Percentiles rank a stretch among this genome's conserved stretches.
These are phyloP conservation scores for Kazachstania psychrophila DNA, from an alignment of 805 yeast genomes.

Conservation along the genomic window DNA sequence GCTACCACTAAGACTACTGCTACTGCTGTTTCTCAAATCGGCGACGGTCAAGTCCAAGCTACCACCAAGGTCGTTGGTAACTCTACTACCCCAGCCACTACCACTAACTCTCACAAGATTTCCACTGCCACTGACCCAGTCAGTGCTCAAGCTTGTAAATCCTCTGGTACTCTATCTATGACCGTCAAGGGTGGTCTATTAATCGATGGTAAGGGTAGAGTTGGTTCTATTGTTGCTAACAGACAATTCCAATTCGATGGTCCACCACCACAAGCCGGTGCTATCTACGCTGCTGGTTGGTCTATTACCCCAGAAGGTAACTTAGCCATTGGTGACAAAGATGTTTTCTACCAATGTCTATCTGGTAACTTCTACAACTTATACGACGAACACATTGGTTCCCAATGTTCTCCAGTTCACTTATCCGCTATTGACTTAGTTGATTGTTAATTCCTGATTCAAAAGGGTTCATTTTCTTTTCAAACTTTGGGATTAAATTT, in stretches of 20 bases:
- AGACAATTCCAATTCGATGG: conserved; percentile 69
- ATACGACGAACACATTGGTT: conserved; percentile 48
- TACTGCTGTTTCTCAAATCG: conserved; percentile 34
- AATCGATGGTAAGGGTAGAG: conserved; percentile 46
- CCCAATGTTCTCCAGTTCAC: conserved; percentile 55
- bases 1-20: conserved; percentile 27
- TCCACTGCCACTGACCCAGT: conserved; percentile 11
- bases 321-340: conserved; percentile 48
- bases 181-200: conserved; percentile 40
- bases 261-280: conserved; percentile 64
- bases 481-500: too few relatives aligned
- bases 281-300: conserved; percentile 54
- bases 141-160: conserved; percentile 31
- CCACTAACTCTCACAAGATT: conserved; percentile 9
- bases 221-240: conserved; percentile 63
- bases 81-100: not conserved
- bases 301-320: conserved; percentile 41
- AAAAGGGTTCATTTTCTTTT: too few relatives aligned
- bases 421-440: conserved; percentile 51
- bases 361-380: conserved; percentile 63
- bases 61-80: not conserved
- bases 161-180: conserved; percentile 43
- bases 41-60: conserved; percentile 35
- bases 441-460: too few relatives aligned
- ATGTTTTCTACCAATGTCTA: conserved; percentile 53